These are phyloP conservation scores for Globisporangium okanoganense DNA, from an alignment of 352 stramenopile species.

Conservation along the genomic window DNA sequence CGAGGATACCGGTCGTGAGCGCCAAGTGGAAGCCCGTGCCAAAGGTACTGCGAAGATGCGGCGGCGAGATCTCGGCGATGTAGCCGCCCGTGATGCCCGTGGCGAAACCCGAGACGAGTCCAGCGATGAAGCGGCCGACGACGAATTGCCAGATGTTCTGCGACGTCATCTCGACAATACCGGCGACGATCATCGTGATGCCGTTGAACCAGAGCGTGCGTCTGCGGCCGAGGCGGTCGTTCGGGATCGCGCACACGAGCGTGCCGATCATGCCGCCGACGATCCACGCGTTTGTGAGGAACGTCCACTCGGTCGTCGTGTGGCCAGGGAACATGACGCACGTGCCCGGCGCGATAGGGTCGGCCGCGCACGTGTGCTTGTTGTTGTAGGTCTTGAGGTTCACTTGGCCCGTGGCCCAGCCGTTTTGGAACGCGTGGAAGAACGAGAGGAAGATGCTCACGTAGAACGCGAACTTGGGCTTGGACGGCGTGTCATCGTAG, in stretches of 20 bases:
- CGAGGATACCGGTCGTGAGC: slow-evolving; percentile 38
- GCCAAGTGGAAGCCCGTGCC: slow-evolving; percentile 29
- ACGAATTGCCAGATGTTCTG: slow-evolving; percentile 21
- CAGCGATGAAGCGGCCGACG: slow-evolving; percentile 32
- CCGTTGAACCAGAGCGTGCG: slow-evolving; percentile 21
- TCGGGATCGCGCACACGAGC: slow-evolving; percentile 27
- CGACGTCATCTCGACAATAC: slow-evolving; percentile 18
- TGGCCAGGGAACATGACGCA: slow-evolving; percentile 40
- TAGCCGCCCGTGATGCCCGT: slow-evolving; percentile 38
- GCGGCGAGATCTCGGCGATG: slow-evolving; percentile 46
- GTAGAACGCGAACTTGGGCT: slow-evolving; percentile 25
- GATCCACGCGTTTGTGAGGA: slow-evolving; percentile 50
- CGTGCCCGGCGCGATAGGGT: slow-evolving; percentile 23
- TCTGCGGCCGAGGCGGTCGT: slow-evolving; percentile 37
- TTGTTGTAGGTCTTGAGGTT: slow-evolving; percentile 62
- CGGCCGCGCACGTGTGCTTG: slow-evolving; percentile 36
- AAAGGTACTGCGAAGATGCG: slow-evolving; percentile 33
- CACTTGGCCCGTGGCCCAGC: slow-evolving; percentile 51
- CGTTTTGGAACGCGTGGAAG: slow-evolving; percentile 46
- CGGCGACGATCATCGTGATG: slow-evolving; percentile 16
- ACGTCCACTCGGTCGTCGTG: slow-evolving; percentile 35
- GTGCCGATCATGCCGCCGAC: slow-evolving; percentile 42
- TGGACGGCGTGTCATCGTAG: slow-evolving; percentile 7
- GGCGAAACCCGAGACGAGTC: slow-evolving; percentile 42
- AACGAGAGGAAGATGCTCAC: slow-evolving; percentile 29